Conservation (phyloP, 2,329 filamentous ascomycete species). For the Ophiostoma quercus region DNA sequence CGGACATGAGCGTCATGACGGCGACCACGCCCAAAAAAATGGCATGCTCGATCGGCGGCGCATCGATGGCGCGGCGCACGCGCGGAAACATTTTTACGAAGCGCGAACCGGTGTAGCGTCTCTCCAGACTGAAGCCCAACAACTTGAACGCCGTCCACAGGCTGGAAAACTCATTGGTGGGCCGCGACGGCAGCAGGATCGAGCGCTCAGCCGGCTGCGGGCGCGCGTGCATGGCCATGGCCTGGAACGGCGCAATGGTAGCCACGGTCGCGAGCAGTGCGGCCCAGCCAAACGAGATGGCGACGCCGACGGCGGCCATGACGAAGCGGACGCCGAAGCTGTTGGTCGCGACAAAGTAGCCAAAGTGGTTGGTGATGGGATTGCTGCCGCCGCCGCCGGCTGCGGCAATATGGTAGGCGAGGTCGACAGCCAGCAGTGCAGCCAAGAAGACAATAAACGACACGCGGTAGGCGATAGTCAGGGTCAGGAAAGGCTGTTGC, state of each 20-base stretch:
- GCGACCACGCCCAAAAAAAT: constrained; percentile 40
- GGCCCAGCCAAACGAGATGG: constrained; percentile 40
- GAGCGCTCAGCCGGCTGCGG: constrained; percentile 37
- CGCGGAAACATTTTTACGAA: background rate
- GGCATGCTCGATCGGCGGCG: constrained; percentile 1
- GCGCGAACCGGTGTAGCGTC: background rate
- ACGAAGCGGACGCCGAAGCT: constrained; percentile 42
- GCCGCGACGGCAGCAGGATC: constrained; percentile 38
- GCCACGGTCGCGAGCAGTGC: constrained; percentile 38
- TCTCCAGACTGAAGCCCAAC: background rate
- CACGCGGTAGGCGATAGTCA: constrained; percentile 36
- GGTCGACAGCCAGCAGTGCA: constrained; percentile 35
- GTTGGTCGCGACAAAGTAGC: constrained; percentile 38
- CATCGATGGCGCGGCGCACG: constrained; percentile 1
- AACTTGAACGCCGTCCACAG: constrained; percentile 36
- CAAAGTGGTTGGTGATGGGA: constrained; percentile 28
- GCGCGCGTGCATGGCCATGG: constrained; percentile 27
- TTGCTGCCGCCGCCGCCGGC: constrained; percentile 23
- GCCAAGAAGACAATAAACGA: constrained; percentile 34
- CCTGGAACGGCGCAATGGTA: constrained; percentile 13
- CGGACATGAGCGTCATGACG: constrained; percentile 42
- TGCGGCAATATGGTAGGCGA: constrained; percentile 38
- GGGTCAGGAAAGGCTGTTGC: constrained; percentile 35
- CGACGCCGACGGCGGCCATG: constrained; percentile 39
- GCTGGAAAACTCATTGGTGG: constrained; percentile 44